Percentiles rank a stretch among this genome's conserved stretches.
Evolutionary conservation across 202 grass and related monocot species (phyloP).

Genomic region (Brachypodium distachyon): DNA sequence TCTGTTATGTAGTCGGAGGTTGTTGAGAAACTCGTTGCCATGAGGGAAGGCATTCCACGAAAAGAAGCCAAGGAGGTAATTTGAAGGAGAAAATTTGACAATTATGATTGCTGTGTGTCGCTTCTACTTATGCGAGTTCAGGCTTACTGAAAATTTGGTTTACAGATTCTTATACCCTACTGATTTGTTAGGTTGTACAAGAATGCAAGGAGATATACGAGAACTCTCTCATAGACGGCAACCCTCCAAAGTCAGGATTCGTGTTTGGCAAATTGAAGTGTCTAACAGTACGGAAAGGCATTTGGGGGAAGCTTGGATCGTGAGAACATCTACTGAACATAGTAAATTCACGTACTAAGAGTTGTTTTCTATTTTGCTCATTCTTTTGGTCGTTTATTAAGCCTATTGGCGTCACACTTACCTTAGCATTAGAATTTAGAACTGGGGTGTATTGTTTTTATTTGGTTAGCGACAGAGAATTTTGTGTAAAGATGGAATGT

Average conservation of each 20-base stretch:
- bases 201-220: slow-evolving; percentile 98
- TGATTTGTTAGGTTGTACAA: slow-evolving; percentile 85
- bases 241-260: slow-evolving; percentile 73
- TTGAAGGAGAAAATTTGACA: not conserved
- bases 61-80: slow-evolving; percentile 99
- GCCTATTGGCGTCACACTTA: not conserved
- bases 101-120: not conserved
- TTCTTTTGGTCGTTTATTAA: slow-evolving; percentile 54
- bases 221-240: slow-evolving; percentile 64
- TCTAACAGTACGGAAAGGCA: slow-evolving; percentile 65
- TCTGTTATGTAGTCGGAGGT: slow-evolving; percentile 66
- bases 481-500: slow-evolving; percentile 28
- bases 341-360: not conserved
- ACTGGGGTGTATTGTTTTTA: slow-evolving; percentile 19
- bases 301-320: slow-evolving; percentile 84
- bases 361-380: slow-evolving; percentile 26
- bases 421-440: slow-evolving; percentile 9
- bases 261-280: slow-evolving; percentile 92
- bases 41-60: slow-evolving; percentile 87
- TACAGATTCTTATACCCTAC: not conserved
- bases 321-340: slow-evolving; percentile 18
- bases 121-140: not conserved
- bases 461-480: slow-evolving; percentile 15
- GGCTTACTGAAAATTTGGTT: not conserved
- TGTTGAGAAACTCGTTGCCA: slow-evolving; percentile 91